These are phyloP conservation scores for Balamuthia mandrillaris DNA, from an alignment of 208 protist species.

Conservation along the genomic window DNA sequence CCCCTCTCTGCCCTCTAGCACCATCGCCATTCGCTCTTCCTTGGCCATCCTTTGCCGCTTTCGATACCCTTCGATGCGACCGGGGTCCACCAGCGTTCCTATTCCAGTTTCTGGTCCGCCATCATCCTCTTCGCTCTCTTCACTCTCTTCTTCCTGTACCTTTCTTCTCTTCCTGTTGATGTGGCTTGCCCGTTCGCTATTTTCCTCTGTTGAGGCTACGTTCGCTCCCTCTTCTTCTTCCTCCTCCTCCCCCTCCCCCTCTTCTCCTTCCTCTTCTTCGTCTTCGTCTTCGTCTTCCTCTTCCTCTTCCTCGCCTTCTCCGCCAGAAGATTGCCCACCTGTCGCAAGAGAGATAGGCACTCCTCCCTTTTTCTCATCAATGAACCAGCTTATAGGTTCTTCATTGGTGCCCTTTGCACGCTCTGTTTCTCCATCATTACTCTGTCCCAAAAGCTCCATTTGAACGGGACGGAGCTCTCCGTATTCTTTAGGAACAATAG, in stretches of 20 bases:
- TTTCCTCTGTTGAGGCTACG: not conserved
- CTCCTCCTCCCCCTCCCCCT: slow-evolving; percentile 12
- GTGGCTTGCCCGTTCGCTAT: not conserved
- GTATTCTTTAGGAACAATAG: not conserved
- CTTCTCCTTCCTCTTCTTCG: slow-evolving; percentile 4
- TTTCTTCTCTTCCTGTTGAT: not conserved
- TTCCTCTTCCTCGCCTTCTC: slow-evolving; percentile 5
- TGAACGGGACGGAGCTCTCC: slow-evolving; percentile 12
- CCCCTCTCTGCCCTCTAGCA: slow-evolving; percentile 26
- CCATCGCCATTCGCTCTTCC: slow-evolving; percentile 3
- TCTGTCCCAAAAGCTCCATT: not conserved
- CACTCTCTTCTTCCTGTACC: not conserved
- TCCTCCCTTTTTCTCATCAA: not conserved
- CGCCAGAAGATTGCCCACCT: not conserved
- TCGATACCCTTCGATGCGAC: not conserved
- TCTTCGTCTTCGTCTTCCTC: slow-evolving; percentile 38
- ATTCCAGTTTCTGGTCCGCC: not conserved
- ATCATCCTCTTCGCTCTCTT: slow-evolving; percentile 7
- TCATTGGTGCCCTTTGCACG: not conserved
- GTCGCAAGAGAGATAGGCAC: not conserved
- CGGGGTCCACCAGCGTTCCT: not conserved
- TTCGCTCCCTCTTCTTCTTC: not conserved
- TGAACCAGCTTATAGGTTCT: not conserved
- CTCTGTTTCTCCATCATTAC: not conserved
- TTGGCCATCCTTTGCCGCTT: not conserved